Percentiles rank a stretch among this genome's conserved stretches.
Evolutionary conservation across 2,329 filamentous ascomycete species (phyloP).

Genomic region (Calcarisporium arbuscula): DNA sequence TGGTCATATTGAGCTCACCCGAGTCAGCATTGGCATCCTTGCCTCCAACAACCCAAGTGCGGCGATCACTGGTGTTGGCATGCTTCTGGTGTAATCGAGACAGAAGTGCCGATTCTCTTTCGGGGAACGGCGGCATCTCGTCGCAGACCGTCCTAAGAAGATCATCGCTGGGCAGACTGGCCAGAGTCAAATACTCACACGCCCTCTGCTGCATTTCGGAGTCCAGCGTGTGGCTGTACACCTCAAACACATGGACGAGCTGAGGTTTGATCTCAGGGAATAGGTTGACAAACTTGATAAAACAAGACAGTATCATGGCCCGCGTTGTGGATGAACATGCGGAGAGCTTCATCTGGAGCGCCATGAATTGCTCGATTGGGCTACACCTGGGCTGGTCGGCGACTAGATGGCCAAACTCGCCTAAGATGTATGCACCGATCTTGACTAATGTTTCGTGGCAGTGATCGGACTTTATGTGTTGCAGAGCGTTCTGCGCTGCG

Average conservation of each 20-base stretch:
- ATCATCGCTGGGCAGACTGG: conserved; percentile 81
- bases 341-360: conserved; percentile 82
- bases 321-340: conserved; percentile 83
- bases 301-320: conserved; percentile 90
- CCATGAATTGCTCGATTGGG: conserved; percentile 94
- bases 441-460: conserved; percentile 97
- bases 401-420: conserved; percentile 94
- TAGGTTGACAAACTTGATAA: conserved; percentile 95
- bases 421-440: conserved; percentile 92
- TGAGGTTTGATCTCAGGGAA: conserved; percentile 98
- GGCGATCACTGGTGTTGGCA: conserved; percentile 84
- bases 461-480: conserved; percentile 86
- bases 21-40: conserved; percentile 86
- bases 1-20: conserved; percentile 72
- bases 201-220: conserved; percentile 93
- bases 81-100: conserved; percentile 94
- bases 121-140: conserved; percentile 97
- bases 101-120: conserved; percentile 83
- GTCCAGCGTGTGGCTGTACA: conserved; percentile 91
- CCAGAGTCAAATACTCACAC: conserved; percentile 87
- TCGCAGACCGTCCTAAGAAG: conserved; percentile 90
- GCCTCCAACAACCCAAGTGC: conserved; percentile 96
- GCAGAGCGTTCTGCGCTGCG: conserved; percentile 85
- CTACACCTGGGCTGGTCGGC: conserved; percentile 88
- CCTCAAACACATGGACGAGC: conserved; percentile 79